Conservation (phyloP, 2,329 filamentous ascomycete species). For the Knufia fluminis region DNA sequence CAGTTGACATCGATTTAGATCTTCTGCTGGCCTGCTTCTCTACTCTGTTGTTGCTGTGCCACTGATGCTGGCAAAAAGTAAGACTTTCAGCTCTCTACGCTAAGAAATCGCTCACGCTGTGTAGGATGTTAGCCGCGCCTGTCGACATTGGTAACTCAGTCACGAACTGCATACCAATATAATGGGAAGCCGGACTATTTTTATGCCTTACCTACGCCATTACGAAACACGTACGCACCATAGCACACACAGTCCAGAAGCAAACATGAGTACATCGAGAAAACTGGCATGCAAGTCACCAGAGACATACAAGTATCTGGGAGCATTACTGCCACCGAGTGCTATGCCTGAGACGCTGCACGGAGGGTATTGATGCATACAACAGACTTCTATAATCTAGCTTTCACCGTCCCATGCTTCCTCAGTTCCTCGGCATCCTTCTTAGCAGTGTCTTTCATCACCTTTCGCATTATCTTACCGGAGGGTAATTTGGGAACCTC, state of each 20-base stretch:
- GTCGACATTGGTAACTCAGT: constrained; percentile 7
- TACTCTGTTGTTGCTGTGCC: constrained; percentile 49
- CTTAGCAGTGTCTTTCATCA: constrained; percentile 49
- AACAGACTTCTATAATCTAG: constrained; percentile 42
- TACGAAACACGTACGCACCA: neutral
- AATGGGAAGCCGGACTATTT: neutral
- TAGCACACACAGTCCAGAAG: neutral
- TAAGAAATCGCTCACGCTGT: neutral
- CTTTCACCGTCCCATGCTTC: constrained; percentile 54
- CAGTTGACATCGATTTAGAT: constrained; percentile 29
- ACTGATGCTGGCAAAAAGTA: constrained; percentile 47
- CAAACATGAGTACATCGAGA: too few relatives aligned
- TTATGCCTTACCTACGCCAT: neutral
- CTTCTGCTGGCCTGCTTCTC: constrained; percentile 46
- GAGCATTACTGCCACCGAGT: too few relatives aligned
- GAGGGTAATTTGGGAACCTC: neutral
- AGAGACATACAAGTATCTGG: too few relatives aligned
- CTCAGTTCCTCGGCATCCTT: constrained; percentile 44
- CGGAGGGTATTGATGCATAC: too few relatives aligned
- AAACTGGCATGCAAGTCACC: too few relatives aligned
- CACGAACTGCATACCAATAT: constrained; percentile 5
- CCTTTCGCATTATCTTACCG: constrained; percentile 41
- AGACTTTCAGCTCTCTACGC: constrained; percentile 16
- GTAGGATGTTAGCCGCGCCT: constrained; percentile 4
- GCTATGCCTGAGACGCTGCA: too few relatives aligned